Evolutionary conservation across 345 rosid genomes (phyloP), one percentile per base, ranked within the genome.

Genomic region (Lumnitzera racemosa): DNA sequence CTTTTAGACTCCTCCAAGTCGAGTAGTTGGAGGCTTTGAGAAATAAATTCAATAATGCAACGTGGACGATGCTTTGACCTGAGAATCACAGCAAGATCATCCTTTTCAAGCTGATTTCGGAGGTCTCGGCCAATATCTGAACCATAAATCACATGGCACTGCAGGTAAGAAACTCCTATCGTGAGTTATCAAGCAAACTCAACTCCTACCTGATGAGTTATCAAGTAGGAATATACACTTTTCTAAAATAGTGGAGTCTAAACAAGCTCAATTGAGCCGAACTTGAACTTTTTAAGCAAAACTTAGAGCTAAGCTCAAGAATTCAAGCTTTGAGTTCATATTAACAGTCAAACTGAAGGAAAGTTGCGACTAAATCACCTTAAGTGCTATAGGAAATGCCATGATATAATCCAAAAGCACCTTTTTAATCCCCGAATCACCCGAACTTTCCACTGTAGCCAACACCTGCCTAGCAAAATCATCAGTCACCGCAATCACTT

Each of bases 341-440:
- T 7, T 36, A 36, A 36, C 43, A 36, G 0, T 36, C 20, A 46
- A 59, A 2, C 27, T 17, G 17, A 57, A 27, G 23, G 5, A 1
- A 36, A 36, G 36, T 7, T 5, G 11, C 43, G 7, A 36, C 43
- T 1, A 57, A 60, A 47, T 46, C 10, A 89, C 98, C 94, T 89
- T 92, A 24, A 92, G 90, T 1, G 95, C 90, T 16, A 89, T 68
- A 3, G 98, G 98, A 69, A 92, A 92, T 25, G 91, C 96, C 72
- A 80, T 77, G 57, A 92, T 79, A 57, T 89, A 92, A 15, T 78
- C 76, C 76, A 89, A 67, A 51, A 92, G 88, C 50, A 65, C 62
- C 15, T 68, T 75, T 73, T 65, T 83, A 20, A 89, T 69, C 16
- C 55, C 57, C 3, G 74, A 74, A 71, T 85, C 88, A 20, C 62